These are phyloP conservation scores for Plenodomus lindquistii DNA, from an alignment of 2,329 filamentous ascomycete species.

Conservation along the genomic window DNA sequence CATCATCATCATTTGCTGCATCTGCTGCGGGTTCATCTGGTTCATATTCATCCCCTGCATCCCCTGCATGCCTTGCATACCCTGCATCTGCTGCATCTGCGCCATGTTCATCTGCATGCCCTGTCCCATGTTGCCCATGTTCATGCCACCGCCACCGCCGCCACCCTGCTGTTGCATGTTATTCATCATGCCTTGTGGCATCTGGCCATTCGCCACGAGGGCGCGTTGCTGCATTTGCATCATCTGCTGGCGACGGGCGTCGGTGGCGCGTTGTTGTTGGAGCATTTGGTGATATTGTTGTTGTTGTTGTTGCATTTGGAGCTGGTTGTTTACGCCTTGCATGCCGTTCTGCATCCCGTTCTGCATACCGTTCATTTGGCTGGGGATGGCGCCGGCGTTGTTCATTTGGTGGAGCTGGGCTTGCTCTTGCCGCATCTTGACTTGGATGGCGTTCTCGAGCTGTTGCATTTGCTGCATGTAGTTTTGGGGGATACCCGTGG, in stretches of 20 bases:
- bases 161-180: conserved; percentile 36
- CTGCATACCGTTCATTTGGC: conserved; percentile 29
- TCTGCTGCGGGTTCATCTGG: conserved; percentile 37
- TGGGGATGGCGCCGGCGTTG: conserved; percentile 10
- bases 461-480: conserved; percentile 32
- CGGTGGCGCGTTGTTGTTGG: conserved; percentile 39
- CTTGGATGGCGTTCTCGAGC: conserved; percentile 32
- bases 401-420: conserved; percentile 24
- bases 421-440: conserved; percentile 24
- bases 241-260: conserved; percentile 40
- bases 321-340: conserved; percentile 23
- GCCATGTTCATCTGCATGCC: conserved; percentile 17
- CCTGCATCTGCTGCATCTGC: conserved; percentile 14
- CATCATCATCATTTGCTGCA: conserved; percentile 42
- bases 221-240: conserved; percentile 39
- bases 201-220: conserved; percentile 34
- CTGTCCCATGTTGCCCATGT: conserved; percentile 25
- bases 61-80: conserved; percentile 20
- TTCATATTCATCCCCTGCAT: conserved; percentile 27
- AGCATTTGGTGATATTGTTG: conserved; percentile 40
- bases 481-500: conserved; percentile 29
- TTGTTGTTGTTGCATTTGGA: conserved; percentile 42
- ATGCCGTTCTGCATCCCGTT: conserved; percentile 18
- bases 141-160: too few relatives aligned
- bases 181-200: conserved; percentile 38